phyloP scores from a whole-genome alignment of 805 yeast genomes.

The Jamesozyma hellenica region DNA sequence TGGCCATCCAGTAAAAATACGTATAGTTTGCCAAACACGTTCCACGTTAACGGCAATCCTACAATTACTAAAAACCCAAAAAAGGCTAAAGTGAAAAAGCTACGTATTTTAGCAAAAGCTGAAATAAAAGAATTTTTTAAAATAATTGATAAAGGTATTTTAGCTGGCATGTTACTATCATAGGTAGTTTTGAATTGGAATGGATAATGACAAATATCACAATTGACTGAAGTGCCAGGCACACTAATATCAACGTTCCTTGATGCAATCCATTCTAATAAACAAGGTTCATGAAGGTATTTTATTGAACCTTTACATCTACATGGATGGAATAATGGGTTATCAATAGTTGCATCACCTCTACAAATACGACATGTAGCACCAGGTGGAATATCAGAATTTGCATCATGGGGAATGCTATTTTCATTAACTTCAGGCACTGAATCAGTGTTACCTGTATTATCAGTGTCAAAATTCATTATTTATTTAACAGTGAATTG shows the following conservation, averaged over 20 bases:
- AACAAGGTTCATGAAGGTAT: conserved; percentile 86
- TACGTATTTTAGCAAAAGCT: conserved; percentile 10
- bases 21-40: conserved; percentile 41
- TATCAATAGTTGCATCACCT: conserved; percentile 70
- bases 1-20: conserved; percentile 49
- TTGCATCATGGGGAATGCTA: not conserved
- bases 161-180: conserved; percentile 51
- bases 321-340: conserved; percentile 86
- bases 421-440: not conserved
- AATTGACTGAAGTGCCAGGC: conserved; percentile 43
- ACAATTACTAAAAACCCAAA: conserved; percentile 31
- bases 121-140: conserved; percentile 30
- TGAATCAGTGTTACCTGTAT: not conserved
- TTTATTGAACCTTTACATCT: conserved; percentile 88
- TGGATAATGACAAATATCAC: conserved; percentile 81
- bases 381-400: conserved; percentile 7
- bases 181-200: conserved; percentile 61
- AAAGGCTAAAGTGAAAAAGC: conserved; percentile 16
- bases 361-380: conserved; percentile 83
- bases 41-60: conserved; percentile 53
- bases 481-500: not conserved
- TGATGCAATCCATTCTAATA: conserved; percentile 70
- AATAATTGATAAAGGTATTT: conserved; percentile 47
- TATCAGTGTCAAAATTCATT: conserved; percentile 1
- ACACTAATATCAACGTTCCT: conserved; percentile 25